These are phyloP conservation scores for Diaporthe humulicola DNA, from an alignment of 2,329 filamentous ascomycete species.

Conservation along the genomic window DNA sequence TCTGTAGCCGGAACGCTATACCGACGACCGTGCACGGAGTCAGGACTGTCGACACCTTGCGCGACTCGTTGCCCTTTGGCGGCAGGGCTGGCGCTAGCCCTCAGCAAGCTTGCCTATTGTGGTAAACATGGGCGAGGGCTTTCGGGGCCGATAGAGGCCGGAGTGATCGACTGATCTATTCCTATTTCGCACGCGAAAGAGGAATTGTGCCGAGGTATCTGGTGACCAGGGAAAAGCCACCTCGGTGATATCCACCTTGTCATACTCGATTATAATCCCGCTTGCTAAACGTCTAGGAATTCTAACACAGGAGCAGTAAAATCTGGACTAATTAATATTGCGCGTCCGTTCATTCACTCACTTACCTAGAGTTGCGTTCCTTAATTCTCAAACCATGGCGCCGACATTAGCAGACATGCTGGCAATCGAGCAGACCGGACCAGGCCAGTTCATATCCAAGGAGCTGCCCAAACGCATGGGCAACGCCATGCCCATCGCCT, in stretches of 20 bases:
- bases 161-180: not conserved
- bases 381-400: conserved; percentile 14
- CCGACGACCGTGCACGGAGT: not conserved
- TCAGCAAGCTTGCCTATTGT: not conserved
- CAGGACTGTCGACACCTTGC: no score
- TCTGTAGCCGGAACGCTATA: not conserved
- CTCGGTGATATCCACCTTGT: not conserved
- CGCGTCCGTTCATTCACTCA: not conserved
- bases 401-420: conserved; percentile 29
- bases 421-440: conserved; percentile 33
- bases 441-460: conserved; percentile 32
- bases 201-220: conserved; percentile 23
- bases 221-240: not conserved
- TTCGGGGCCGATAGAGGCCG: not conserved
- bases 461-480: conserved; percentile 21
- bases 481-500: conserved; percentile 49
- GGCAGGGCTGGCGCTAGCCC: not conserved
- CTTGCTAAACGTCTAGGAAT: no score
- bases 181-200: not conserved
- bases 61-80: no score
- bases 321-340: not conserved
- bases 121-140: not conserved
- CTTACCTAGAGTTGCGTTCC: no score
- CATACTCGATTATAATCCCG: not conserved
- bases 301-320: not conserved